Conservation (phyloP, 2,329 filamentous ascomycete genomes). For the Penicillium brevicompactum region DNA sequence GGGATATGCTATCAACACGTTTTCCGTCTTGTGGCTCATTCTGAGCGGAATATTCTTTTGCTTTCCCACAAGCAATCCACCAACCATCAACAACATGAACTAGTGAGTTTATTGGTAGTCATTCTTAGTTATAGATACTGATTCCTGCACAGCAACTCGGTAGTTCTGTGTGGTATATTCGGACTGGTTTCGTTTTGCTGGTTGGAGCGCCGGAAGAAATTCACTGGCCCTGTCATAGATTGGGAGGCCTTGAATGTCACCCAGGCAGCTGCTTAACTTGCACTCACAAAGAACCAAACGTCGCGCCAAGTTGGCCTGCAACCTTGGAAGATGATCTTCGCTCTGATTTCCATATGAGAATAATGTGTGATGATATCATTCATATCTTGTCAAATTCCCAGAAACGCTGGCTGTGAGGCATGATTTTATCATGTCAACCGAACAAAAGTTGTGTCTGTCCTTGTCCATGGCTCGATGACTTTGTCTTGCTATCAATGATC, state of each 20-base stretch:
- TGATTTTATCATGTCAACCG: neutral
- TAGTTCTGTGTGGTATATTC: constrained; percentile 6
- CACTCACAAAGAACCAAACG: neutral
- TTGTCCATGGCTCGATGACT: neutral
- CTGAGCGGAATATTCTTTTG: neutral
- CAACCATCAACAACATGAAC: neutral
- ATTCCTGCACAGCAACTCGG: neutral
- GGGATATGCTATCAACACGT: neutral
- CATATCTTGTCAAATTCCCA: too few relatives aligned
- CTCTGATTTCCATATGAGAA: too few relatives aligned
- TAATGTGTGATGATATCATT: too few relatives aligned
- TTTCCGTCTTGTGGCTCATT: neutral
- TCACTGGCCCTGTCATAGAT: constrained; percentile 11
- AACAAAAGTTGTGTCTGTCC: neutral
- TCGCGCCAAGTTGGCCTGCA: too few relatives aligned
- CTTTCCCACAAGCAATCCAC: neutral
- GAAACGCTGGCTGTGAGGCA: too few relatives aligned
- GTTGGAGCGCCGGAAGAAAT: constrained; percentile 16
- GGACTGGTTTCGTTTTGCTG: constrained; percentile 6
- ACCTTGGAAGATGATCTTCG: too few relatives aligned
- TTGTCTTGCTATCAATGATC: constrained; percentile 20
- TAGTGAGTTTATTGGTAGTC: neutral
- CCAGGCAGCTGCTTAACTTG: neutral
- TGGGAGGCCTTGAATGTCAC: constrained; percentile 13
- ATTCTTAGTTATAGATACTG: neutral